Base-by-base conservation (phyloP, 192 early-diverging fungal species). In the Mortierella claussenii region DNA sequence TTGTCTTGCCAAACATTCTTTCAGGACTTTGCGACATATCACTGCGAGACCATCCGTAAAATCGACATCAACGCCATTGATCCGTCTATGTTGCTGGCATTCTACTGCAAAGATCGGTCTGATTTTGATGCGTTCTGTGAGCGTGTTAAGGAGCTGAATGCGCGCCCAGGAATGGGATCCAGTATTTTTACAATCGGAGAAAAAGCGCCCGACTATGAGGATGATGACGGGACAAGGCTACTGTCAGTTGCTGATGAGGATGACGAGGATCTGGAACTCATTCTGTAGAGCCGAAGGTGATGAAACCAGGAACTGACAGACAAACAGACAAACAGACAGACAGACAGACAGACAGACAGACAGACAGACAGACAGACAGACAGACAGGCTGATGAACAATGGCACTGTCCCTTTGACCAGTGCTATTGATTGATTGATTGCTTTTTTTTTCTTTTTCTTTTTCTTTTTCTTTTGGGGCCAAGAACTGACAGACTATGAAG, bases 51-150 rank as follows among this genome's bases (percentile, higher is more conserved):
- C 4, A 88, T 91, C 1, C 86, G 90, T 15, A 91, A 90, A 55
- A 85, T 97, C 24, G 76, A 90, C 17, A 85, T 99, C 28, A 82
- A 80, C 18, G 79, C 89, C 15, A 70, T 99, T 47, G 97, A 99
- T 74, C 97, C 97, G 1, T 96, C 94, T 2, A 92, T 99, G 89
- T 85, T 97, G 3, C 79, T 97, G 65, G 96, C 96, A 2, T 99
- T 97, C 69, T 96, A 90, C 73, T 91, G 88, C 60, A 68, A 78
- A 24, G 86, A 86, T 36, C 52, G 65, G 23, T 55, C 49, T 2
- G 90, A 92, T 6, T 92, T 93, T 60, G 83, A 89, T 34, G 53
- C 66, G 9, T 86, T 93, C 62, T 87, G 87, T 64, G 49, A 68
- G n/a, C 70, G 78, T 18, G 81, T 87, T 9, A 61, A 71, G 7